A percentile compares a stretch with the other conserved stretches of the same genome.
These are phyloP conservation scores for Plectranthus barbatus DNA, from an alignment of 257 asterid species.

Conservation along the genomic window DNA sequence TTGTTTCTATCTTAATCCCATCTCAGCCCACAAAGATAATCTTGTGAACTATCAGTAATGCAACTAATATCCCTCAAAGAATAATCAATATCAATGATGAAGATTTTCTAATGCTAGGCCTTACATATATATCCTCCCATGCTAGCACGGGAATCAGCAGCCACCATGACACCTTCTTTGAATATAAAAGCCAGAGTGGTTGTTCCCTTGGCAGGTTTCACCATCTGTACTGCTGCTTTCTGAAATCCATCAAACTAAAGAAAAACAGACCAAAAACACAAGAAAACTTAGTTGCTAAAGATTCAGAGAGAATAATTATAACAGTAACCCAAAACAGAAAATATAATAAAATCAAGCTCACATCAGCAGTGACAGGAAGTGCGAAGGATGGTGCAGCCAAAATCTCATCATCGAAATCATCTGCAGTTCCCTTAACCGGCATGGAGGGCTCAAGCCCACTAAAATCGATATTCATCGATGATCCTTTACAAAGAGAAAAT, in stretches of 20 bases:
- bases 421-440: slow-evolving; percentile 32
- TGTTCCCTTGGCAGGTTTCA: slow-evolving; percentile 91
- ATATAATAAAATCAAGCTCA: slow-evolving; percentile 25
- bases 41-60: background rate
- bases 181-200: slow-evolving; percentile 80
- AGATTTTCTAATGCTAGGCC: slow-evolving; percentile 7
- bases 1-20: background rate
- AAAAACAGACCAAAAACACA: background rate
- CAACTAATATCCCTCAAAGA: background rate
- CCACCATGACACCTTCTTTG: slow-evolving; percentile 45
- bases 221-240: slow-evolving; percentile 61
- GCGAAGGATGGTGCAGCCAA: slow-evolving; percentile 6
- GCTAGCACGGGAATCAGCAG: slow-evolving; percentile 11
- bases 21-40: background rate
- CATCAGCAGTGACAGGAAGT: slow-evolving; percentile 36
- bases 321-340: background rate
- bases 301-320: background rate
- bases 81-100: background rate
- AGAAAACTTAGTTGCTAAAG: background rate
- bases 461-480: slow-evolving; percentile 67
- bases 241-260: slow-evolving; percentile 71
- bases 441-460: slow-evolving; percentile 64
- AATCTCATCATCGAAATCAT: slow-evolving; percentile 19
- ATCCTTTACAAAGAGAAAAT: slow-evolving; percentile 11
- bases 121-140: slow-evolving; percentile 62